Evolutionary conservation across 2,329 filamentous ascomycete species (phyloP).

Genomic region (Colletotrichum zoysiae): DNA sequence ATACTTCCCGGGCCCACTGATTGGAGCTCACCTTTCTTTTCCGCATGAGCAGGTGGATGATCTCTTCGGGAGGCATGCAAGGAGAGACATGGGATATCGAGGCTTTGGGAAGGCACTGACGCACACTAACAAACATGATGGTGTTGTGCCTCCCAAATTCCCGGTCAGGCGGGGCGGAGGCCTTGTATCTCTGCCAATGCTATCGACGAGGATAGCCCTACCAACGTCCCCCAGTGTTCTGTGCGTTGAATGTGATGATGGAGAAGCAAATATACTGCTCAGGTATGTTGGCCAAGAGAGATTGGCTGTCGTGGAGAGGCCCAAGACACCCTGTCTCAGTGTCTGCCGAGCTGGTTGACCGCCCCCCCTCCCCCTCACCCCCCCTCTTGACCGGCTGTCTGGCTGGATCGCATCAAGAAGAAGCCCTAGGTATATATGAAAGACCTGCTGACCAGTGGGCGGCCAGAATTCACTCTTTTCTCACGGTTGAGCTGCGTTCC

Average conservation of each 20-base stretch:
- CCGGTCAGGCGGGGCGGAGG: slow-evolving; percentile 34
- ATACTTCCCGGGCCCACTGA: slow-evolving; percentile 25
- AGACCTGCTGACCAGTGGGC: slow-evolving; percentile 21
- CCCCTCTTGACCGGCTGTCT: slow-evolving; percentile 27
- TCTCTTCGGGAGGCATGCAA: slow-evolving; percentile 40
- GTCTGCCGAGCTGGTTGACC: slow-evolving; percentile 35
- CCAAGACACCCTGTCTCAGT: slow-evolving; percentile 37
- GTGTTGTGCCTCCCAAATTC: slow-evolving; percentile 40
- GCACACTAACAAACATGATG: slow-evolving; percentile 37
- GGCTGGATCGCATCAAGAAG: slow-evolving; percentile 15
- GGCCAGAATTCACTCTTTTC: slow-evolving; percentile 30
- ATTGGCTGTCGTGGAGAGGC: slow-evolving; percentile 36
- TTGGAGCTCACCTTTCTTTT: slow-evolving; percentile 38
- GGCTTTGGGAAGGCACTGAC: slow-evolving; percentile 37
- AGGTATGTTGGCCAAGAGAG: slow-evolving; percentile 35
- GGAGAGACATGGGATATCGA: slow-evolving; percentile 31
- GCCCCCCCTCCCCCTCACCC: slow-evolving; percentile 28
- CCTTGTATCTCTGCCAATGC: slow-evolving; percentile 21
- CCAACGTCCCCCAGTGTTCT: slow-evolving; percentile 19
- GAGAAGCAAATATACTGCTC: slow-evolving; percentile 29
- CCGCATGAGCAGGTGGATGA: slow-evolving; percentile 32
- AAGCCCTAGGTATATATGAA: slow-evolving; percentile 35
- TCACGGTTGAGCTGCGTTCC: slow-evolving; percentile 25
- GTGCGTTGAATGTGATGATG: slow-evolving; percentile 33
- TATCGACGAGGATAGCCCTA: slow-evolving; percentile 40